These are phyloP conservation scores for Linum usitatissimum DNA, from an alignment of 345 rosid species.

Conservation along the genomic window DNA sequence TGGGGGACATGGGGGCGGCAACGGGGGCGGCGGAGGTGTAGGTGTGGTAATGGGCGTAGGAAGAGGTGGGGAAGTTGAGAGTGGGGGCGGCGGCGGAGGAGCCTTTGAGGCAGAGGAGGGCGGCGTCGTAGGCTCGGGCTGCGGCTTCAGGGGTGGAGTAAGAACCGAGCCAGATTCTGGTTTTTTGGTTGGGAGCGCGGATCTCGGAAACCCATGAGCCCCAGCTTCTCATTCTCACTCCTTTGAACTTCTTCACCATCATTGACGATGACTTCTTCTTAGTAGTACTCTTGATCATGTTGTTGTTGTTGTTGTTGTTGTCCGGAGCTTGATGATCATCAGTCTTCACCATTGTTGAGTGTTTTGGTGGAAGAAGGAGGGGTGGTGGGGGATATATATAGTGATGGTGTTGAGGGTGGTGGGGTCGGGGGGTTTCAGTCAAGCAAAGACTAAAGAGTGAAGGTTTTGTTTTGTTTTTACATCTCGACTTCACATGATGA, in stretches of 20 bases:
- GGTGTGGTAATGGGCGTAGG: conserved; percentile 26
- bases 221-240: conserved; percentile 98
- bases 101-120: conserved; percentile 85
- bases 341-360: no score
- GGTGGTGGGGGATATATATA: no score
- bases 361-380: no score
- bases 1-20: conserved; percentile 62
- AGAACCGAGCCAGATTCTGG: conserved; percentile 97
- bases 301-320: no score
- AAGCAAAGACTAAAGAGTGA: no score
- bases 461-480: no score
- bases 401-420: no score
- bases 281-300: no score
- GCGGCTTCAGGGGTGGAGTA: conserved; percentile 93
- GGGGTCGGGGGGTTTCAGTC: no score
- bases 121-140: conserved; percentile 95
- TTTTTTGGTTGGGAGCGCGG: conserved; percentile 89
- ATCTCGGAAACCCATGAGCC: conserved; percentile 98
- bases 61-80: conserved; percentile 65
- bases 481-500: no score
- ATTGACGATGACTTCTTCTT: background rate
- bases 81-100: conserved; percentile 52
- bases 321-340: no score
- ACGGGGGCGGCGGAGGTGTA: conserved; percentile 59
- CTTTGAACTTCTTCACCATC: conserved; percentile 54